Evolutionary conservation across 176 grass and related monocot genomes (phyloP), one percentile per base, ranked within the genome.

Genomic region (Carex scoparia): DNA sequence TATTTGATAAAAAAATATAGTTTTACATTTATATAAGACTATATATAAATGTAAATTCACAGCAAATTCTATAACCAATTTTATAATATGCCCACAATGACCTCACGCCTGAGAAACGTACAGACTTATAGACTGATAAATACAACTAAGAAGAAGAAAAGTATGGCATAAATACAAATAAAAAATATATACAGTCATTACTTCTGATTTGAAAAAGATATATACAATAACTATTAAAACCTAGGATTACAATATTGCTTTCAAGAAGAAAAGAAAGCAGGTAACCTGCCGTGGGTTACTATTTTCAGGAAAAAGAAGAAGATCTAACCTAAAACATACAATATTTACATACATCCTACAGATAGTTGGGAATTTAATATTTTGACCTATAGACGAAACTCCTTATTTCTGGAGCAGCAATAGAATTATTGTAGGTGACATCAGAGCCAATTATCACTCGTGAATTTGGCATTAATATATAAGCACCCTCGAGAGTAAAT

Each of bases 391-490:
- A 33, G 49, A 55, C 0, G 7, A 77, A 54, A 54, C 73, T 77
- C 13, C 73, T 77, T 57, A 77, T 56, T 9, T 53, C 2, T 56
- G 27, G 12, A 78, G 49, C 51, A 80, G 38, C 48, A 59, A 54
- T 62, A 61, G 88, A 63, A 16, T 68, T 79, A 18, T 75, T 75
- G 60, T 86, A 94, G 83, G 81, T 85, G 64, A 94, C 86, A 85
- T 98, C 85, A 14, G 93, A 93, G 78, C 96, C 88, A 70, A 98
- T 86, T 73, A 94, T 85, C 57, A 95, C 77, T 86, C 54, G 83
- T 32, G 93, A 91, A 82, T 86, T 69, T 10, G 90, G 84, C 51
- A 86, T 89, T 48, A 93, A 82, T 87, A 95, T 88, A 76, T 90
- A 89, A 65, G 91, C 93, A 89, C 91, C 88, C 79, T 63, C 89